Evolutionary conservation across 768 basidiomycete genomes (phyloP).

Genomic region (Paxillus involutus): DNA sequence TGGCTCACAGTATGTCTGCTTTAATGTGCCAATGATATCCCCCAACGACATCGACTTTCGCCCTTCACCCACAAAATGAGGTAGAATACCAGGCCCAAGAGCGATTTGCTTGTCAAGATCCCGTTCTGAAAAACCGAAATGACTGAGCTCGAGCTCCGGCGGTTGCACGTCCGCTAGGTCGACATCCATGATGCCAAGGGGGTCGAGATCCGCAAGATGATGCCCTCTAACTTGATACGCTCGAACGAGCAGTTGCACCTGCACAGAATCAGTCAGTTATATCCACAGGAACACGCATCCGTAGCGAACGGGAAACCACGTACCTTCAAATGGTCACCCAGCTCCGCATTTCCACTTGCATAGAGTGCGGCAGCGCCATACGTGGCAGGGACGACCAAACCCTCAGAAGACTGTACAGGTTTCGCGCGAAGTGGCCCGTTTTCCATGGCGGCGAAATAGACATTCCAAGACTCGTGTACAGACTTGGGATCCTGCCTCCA

Average conservation of each 20-base stretch:
- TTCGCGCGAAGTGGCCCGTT: constrained; percentile 74
- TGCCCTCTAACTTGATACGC: constrained; percentile 99
- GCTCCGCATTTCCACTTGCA: constrained; percentile 63
- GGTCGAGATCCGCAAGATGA: constrained; percentile 90
- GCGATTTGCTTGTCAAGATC: constrained; percentile 91
- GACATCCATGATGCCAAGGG: constrained; percentile 83
- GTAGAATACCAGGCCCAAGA: constrained; percentile 89
- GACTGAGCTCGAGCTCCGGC: constrained; percentile 86
- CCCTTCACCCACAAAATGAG: constrained; percentile 84
- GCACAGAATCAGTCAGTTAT: neutral
- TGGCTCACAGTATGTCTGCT: constrained; percentile 85
- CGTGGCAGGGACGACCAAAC: constrained; percentile 62
- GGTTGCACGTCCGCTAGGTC: constrained; percentile 75
- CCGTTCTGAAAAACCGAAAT: constrained; percentile 88
- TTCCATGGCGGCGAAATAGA: constrained; percentile 89
- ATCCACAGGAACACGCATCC: constrained; percentile 1
- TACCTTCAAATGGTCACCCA: constrained; percentile 92
- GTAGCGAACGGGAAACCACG: constrained; percentile 11
- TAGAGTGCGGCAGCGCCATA: constrained; percentile 75
- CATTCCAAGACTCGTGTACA: constrained; percentile 89
- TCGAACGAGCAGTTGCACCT: constrained; percentile 94
- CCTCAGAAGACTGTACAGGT: constrained; percentile 81
- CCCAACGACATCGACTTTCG: constrained; percentile 79
- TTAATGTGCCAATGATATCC: constrained; percentile 84
- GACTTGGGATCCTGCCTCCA: constrained; percentile 84